Evolutionary conservation across 345 rosid species (phyloP), one percentile per base, ranked within the genome.

Genomic region (Eucalyptus globulus): DNA sequence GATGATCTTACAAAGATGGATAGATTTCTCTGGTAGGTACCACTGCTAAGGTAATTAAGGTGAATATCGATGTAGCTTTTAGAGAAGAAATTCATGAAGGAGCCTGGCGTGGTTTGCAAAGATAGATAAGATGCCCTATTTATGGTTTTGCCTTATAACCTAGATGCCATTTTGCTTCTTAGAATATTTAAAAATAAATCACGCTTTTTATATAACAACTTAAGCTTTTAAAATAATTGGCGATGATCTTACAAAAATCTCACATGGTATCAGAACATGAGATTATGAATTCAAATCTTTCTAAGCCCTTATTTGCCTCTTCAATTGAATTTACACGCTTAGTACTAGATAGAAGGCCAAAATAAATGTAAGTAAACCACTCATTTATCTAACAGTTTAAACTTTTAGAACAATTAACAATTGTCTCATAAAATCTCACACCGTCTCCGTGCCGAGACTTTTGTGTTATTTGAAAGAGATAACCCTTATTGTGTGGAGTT

Each of bases 201-300:
- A 19, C 2, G 0, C 0, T 0, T 53, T 53, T 53, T 9, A 53
- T 53, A 0, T 2, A 19, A 19, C 1, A 53, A 1, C 4, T 53
- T 53, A 53, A 19, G 56, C 5, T 19, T 53, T 53, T 53, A 53
- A 53, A 53, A 53, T 53, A 53, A 0, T 1, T 19, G 5, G 56
- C 2, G 5, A 53, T 19, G 24, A 53, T 53, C 4, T 0, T 53
- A 53, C 24, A 53, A 53, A 53, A 53, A 53, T 53, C 10, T 53
- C 10, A 53, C 56, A 19, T 53, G 24, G 1, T 53, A 53, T 53
- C 5, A 53, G 0, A 53, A 19, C 1, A 53, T 53, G 10, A 53
- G 0, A 4, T 53, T 0, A 0, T 53, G 10, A 19, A 19, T 53
- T 53, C 56, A 19, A 53, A 53, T 53, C 24, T 53, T 53, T 19